Percentiles rank a stretch among this genome's conserved stretches.
phyloP scores from a whole-genome alignment of 108 stramenopile genomes.

The Cyclotella baltica region DNA sequence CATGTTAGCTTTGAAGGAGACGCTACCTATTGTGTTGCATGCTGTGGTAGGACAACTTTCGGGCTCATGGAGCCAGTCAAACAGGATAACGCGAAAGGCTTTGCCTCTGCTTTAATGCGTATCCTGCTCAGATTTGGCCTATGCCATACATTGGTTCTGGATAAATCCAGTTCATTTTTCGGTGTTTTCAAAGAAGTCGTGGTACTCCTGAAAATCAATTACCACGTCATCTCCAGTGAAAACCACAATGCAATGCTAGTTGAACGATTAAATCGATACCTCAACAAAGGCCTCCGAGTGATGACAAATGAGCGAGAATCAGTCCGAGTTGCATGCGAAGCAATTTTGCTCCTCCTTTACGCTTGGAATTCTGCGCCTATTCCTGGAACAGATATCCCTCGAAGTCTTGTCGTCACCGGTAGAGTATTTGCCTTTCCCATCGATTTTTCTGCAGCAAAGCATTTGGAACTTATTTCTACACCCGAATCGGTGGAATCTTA shows the following conservation, averaged over 20 bases:
- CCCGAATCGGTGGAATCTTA: neutral
- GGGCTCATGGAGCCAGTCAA: constrained; percentile 3
- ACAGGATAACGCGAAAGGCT: no score
- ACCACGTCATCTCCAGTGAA: constrained; percentile 9
- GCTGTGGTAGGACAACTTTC: constrained; percentile 20
- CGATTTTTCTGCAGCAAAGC: neutral
- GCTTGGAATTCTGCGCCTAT: neutral
- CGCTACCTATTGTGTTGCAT: neutral
- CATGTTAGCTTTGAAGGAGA: constrained; percentile 12
- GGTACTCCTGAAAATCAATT: constrained; percentile 16
- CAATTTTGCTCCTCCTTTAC: neutral
- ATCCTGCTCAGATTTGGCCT: neutral
- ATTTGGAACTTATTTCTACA: neutral
- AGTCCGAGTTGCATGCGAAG: no score
- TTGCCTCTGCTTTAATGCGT: neutral
- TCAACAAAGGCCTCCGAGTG: neutral
- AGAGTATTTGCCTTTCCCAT: neutral
- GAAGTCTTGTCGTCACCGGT: neutral
- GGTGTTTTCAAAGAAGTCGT: neutral
- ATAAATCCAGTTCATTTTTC: neutral
- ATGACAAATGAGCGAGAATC: neutral
- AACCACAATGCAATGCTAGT: constrained; percentile 14
- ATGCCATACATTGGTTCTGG: constrained; percentile 15
- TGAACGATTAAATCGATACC: neutral
- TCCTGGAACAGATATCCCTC: neutral